phyloP scores from a whole-genome alignment of 495 filamentous ascomycete genomes.

The Tuber magnatum region DNA sequence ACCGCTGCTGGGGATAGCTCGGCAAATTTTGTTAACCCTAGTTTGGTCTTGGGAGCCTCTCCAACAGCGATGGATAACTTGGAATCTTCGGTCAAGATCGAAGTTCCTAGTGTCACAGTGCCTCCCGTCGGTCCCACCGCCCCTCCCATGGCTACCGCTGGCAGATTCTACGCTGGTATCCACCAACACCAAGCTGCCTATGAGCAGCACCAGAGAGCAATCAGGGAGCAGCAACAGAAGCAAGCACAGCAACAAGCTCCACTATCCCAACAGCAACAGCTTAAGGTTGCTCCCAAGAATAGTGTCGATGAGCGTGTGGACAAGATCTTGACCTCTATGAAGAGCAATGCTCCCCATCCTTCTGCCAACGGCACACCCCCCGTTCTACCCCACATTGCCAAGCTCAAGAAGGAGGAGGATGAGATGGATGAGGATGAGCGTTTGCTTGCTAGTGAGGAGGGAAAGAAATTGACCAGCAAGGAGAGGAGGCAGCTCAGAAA shows the following conservation, averaged over 20 bases:
- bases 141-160: constrained; percentile 63
- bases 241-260: constrained; percentile 58
- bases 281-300: constrained; percentile 29
- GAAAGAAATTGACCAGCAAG: constrained; percentile 93
- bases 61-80: constrained; percentile 30
- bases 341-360: constrained; percentile 48
- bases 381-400: constrained; percentile 51
- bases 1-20: constrained; percentile 9
- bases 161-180: constrained; percentile 69
- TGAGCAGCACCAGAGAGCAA: constrained; percentile 54
- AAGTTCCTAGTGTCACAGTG: constrained; percentile 30
- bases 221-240: constrained; percentile 55
- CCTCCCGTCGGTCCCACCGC: constrained; percentile 45
- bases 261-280: constrained; percentile 52
- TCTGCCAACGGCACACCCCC: constrained; percentile 48
- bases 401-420: constrained; percentile 75
- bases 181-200: constrained; percentile 81
- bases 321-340: constrained; percentile 41
- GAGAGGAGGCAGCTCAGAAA: constrained; percentile 90
- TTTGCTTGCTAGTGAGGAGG: constrained; percentile 86
- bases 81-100: constrained; percentile 54
- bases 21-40: constrained; percentile 17
- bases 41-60: constrained; percentile 19
- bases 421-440: constrained; percentile 98
- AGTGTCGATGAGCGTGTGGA: constrained; percentile 43